Base-by-base conservation (phyloP, 768 basidiomycete species). In the Phanerochaete carnosa region DNA sequence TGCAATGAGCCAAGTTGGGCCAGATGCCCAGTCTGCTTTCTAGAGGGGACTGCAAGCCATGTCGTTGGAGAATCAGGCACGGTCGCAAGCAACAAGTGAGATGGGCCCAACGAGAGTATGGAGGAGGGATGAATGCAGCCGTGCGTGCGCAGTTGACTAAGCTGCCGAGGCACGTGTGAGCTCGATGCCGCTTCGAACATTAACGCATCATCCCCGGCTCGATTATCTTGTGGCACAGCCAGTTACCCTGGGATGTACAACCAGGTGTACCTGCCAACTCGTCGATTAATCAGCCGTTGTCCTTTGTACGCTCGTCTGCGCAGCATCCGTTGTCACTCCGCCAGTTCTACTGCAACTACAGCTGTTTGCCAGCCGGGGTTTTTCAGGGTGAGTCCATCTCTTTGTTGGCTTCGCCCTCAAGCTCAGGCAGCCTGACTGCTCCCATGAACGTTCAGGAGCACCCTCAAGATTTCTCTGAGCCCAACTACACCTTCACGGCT, bases 1-100 rank as follows among this genome's bases (percentile, higher is more conserved):
- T 60, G 61, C 56, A 57, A 62, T 59, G 57, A 54, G 61, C 22
- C 29, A 55, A 37, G 57, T 52, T 46, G 45, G 61, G 19, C 61
- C 54, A 45, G 39, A n/a, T 56, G 47, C 55, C 55, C 39, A 23
- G 33, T 53, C 61, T 47, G 49, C 50, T 43, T 28, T 62, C n/a
- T n/a, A n/a, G n/a, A n/a, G n/a, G n/a, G n/a, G n/a, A n/a, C n/a
- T n/a, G n/a, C n/a, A n/a, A n/a, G n/a, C n/a, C n/a, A n/a, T n/a
- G n/a, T n/a, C n/a, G n/a, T n/a, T n/a, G n/a, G n/a, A n/a, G n/a
- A n/a, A n/a, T n/a, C n/a, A n/a, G n/a, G n/a, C n/a, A n/a, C n/a
- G n/a, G n/a, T n/a, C n/a, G n/a, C n/a, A n/a, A n/a, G n/a, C n/a
- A n/a, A n/a, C n/a, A n/a, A n/a, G n/a, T n/a, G n/a, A n/a, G n/a